Evolutionary conservation across 768 basidiomycete genomes (phyloP).

Genomic region (Boletus pseudopeckii): DNA sequence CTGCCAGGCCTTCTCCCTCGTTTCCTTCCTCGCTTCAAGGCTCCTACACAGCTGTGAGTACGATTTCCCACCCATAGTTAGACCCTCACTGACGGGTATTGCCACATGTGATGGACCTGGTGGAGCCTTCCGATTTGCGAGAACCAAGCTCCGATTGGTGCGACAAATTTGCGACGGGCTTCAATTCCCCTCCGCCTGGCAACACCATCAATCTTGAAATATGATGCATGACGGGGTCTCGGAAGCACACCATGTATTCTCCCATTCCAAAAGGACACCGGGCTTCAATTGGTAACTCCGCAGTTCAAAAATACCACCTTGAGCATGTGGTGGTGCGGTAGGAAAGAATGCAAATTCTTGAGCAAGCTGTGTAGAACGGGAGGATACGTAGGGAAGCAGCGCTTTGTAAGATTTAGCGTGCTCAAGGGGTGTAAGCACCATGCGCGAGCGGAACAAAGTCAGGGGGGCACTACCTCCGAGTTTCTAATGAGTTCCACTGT

Average conservation of each 20-base stretch:
- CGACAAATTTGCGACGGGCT: conserved; percentile 82
- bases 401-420: conserved; percentile 65
- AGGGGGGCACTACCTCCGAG: conserved; percentile 54
- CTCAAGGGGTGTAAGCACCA: conserved; percentile 31
- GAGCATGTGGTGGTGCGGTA: conserved; percentile 78
- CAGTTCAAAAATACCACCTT: conserved; percentile 93
- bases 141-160: conserved; percentile 90
- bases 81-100: conserved; percentile 70
- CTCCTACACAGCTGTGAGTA: conserved; percentile 41
- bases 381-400: conserved; percentile 73
- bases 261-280: conserved; percentile 93
- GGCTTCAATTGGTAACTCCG: conserved; percentile 85
- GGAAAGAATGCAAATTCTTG: conserved; percentile 97
- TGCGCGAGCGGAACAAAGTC: background rate
- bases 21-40: conserved; percentile 77
- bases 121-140: conserved; percentile 81
- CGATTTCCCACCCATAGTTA: conserved; percentile 1
- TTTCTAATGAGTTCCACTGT: conserved; percentile 58
- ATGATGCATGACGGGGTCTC: background rate
- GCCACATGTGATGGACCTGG: conserved; percentile 96
- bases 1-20: conserved; percentile 88
- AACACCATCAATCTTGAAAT: conserved; percentile 3
- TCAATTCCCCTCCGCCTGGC: conserved; percentile 89
- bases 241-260: conserved; percentile 71
- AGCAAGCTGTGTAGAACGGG: conserved; percentile 72